Evolutionary conservation across 2,329 filamentous ascomycete species (phyloP), one percentile per base, ranked within the genome.

Genomic region (Teratosphaeria zuluensis): DNA sequence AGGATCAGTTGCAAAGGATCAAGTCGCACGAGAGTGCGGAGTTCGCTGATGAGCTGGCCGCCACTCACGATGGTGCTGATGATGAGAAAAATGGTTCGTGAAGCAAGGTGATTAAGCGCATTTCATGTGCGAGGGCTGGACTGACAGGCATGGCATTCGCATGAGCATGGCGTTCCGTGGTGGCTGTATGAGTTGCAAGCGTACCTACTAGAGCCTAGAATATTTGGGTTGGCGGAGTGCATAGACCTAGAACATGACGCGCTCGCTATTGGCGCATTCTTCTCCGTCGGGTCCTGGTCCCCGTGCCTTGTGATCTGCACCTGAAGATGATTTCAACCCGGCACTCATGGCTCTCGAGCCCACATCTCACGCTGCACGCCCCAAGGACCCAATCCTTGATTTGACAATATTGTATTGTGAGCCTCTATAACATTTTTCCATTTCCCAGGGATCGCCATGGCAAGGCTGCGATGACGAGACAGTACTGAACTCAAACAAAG

Each of bases 1-100:
- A 83, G 32, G 87, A 91, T 63, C 88, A 96, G 75, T 78, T 96
- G 59, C 81, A 87, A 72, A 80, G 86, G 58, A 86, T 94, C 68
- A 85, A 82, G 70, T 84, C 81, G 53, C 79, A 84, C 57, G 79
- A 78, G 61, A 76, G 77, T 33, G 72, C 75, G 19, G 78, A 78
- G 54, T 81, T 81, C 59, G 78, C 80, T 58, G 84, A 86, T 68
- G 85, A 88, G 73, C 81, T 87, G 66, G 81, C 84, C 68, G 78
- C 84, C 24, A 78, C 79, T 65, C 62, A 62, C n/a, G 65, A 70
- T 59, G 68, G 66, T 8, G 59, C 66, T 32, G 60, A 62, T 54
- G 67, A 68, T 55, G 54, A 62, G 42, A 48, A n/a, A 2, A 48
- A 48, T 11, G 42, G 42, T 19, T 19, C 16, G 16, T 48, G 19